phyloP scores from a whole-genome alignment of 2,329 filamentous ascomycete genomes.

The Ceratocystis cubensis region DNA sequence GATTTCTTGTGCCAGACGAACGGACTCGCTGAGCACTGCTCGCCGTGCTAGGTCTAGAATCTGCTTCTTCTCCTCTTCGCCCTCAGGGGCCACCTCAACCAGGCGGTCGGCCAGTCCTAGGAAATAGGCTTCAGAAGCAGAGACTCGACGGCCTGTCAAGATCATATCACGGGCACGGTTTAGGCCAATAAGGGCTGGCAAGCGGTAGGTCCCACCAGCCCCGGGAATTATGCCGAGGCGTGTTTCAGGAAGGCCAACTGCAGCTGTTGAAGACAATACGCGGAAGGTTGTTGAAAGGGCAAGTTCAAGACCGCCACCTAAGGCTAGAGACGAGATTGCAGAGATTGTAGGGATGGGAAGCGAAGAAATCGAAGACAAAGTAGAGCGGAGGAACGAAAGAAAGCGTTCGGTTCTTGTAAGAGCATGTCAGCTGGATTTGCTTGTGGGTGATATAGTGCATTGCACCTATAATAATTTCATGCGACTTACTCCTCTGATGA shows the following conservation, averaged over 20 bases:
- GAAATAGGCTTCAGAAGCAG: slow-evolving; percentile 77
- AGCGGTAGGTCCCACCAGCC: slow-evolving; percentile 80
- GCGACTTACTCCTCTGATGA: slow-evolving; percentile 58
- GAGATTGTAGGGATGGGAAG: slow-evolving; percentile 85
- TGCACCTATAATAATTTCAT: background rate
- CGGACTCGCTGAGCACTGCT: slow-evolving; percentile 60
- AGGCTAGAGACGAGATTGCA: slow-evolving; percentile 70
- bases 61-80: slow-evolving; percentile 28
- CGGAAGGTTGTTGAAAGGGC: slow-evolving; percentile 82
- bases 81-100: slow-evolving; percentile 55
- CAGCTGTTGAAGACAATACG: slow-evolving; percentile 66
- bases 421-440: background rate
- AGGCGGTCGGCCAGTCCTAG: slow-evolving; percentile 81
- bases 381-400: slow-evolving; percentile 60
- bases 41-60: slow-evolving; percentile 49
- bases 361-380: slow-evolving; percentile 57
- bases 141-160: slow-evolving; percentile 75
- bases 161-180: slow-evolving; percentile 78
- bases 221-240: slow-evolving; percentile 88
- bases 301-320: slow-evolving; percentile 88
- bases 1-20: slow-evolving; percentile 69
- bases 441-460: background rate
- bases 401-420: slow-evolving; percentile 59
- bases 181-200: slow-evolving; percentile 69
- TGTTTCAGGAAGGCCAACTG: slow-evolving; percentile 79